Base-by-base conservation (phyloP, 441 rosid genomes). In the Pelargonium citronellum region DNA sequence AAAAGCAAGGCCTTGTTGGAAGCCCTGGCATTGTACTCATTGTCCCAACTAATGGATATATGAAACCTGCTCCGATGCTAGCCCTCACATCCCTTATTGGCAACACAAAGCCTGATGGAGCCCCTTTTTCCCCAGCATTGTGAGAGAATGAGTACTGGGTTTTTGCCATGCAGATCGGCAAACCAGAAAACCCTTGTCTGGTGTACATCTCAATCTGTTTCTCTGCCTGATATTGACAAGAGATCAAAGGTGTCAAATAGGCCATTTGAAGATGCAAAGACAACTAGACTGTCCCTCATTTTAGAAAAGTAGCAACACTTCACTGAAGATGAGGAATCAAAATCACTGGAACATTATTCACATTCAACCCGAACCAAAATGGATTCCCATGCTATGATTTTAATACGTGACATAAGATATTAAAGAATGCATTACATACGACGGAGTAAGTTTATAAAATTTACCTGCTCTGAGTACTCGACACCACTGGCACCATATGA, bases 21-120 rank as follows among this genome's bases (percentile, higher is more conserved):
- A 94, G 95, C 71, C 99, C 97, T 6, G 96, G 99, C 99, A 94
- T 91, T 9, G 97, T 91, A 74, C 97, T 90, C 94, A 90, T 89
- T 1, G 96, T 91, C 68, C 96, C 99, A 4, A 94, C 99, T 53
- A 90, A 57, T 46, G 98, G 98, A 72, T 94, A 94, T 13, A 94
- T 94, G 83, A 91, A 94, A 37, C 96, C 96, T 49, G 97, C 97
- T 27, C 98, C 96, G 7, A 94, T 89, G 84, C 98, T 91, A 57
- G 88, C 97, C 78, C 97, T 83, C 67, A 91, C 98, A 70, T 94
- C 97, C 67, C 97, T 83, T 77, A 93, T 87, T 0, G 97, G 98
- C 44, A 93, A 75, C 70, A 78, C 78, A 69, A 94, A 94, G 61
- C 97, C 95, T 0, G 83, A 65, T 0, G 98, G 98, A 39, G 97